These are phyloP conservation scores for Trichaptum fuscoviolaceum DNA, from an alignment of 768 basidiomycete species.

Conservation along the genomic window DNA sequence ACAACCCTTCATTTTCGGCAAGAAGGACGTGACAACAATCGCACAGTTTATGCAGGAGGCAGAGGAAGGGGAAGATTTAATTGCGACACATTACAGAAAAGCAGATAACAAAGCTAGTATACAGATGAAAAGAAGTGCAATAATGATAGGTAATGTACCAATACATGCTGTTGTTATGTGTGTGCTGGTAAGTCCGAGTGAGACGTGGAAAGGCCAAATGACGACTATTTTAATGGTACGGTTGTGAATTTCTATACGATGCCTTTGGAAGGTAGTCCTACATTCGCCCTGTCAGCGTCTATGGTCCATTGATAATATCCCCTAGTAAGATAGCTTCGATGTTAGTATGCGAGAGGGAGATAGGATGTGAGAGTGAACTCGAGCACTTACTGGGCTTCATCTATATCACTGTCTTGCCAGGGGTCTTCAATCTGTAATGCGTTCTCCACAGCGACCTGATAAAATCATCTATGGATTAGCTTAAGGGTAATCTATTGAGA, in stretches of 20 bases:
- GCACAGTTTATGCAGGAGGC: no score
- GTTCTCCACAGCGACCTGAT: neutral
- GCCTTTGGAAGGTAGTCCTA: neutral
- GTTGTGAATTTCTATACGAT: neutral
- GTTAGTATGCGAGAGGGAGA: neutral
- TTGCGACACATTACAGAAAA: neutral
- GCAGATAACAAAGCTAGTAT: neutral
- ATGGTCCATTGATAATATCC: neutral
- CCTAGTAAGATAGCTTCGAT: neutral
- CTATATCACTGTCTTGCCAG: neutral
- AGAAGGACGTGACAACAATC: neutral
- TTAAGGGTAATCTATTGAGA: no score
- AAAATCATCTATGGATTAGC: neutral
- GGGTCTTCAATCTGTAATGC: neutral
- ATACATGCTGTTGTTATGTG: neutral
- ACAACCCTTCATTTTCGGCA: conserved; percentile 41
- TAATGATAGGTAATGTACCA: neutral
- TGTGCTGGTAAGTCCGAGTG: neutral
- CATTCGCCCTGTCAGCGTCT: neutral
- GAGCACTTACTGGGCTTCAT: neutral
- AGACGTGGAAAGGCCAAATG: neutral
- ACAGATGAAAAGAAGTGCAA: neutral
- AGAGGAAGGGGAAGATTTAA: neutral
- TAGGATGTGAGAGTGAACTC: neutral
- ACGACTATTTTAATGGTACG: neutral